Conservation (phyloP, 352 stramenopile genomes). For the Peronosclerospora sorghi region DNA sequence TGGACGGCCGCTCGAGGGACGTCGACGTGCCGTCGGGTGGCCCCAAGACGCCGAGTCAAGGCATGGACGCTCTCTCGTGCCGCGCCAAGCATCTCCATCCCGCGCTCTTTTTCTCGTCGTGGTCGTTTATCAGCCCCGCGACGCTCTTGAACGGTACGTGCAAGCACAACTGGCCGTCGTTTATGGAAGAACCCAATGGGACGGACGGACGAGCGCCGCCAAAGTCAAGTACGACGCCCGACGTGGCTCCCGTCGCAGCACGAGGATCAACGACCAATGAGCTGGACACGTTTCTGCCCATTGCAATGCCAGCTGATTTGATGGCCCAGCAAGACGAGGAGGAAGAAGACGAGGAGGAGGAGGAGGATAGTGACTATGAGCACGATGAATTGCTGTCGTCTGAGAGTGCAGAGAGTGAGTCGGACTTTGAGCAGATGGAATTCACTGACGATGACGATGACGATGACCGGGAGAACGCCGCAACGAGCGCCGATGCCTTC, state of each 20-base stretch:
- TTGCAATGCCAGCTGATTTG: slow-evolving; percentile 13
- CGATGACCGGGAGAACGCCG: slow-evolving; percentile 20
- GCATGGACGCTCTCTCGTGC: slow-evolving; percentile 15
- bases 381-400: slow-evolving; percentile 72
- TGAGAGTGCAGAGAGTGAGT: slow-evolving; percentile 58
- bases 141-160: slow-evolving; percentile 58
- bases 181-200: slow-evolving; percentile 42
- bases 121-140: slow-evolving; percentile 59
- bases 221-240: slow-evolving; percentile 2
- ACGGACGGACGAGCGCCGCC: slow-evolving; percentile 12
- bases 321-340: neutral
- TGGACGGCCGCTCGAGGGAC: too few species aligned
- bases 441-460: slow-evolving; percentile 56
- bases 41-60: slow-evolving; percentile 9
- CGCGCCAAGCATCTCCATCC: slow-evolving; percentile 59
- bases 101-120: slow-evolving; percentile 77
- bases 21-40: neutral
- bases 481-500: slow-evolving; percentile 8
- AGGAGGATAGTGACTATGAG: slow-evolving; percentile 80
- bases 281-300: slow-evolving; percentile 12
- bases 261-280: too few species aligned
- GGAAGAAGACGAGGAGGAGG: slow-evolving; percentile 30
- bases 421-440: slow-evolving; percentile 68
- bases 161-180: slow-evolving; percentile 74
- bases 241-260: slow-evolving; percentile 1